These are phyloP conservation scores for Wickerhamomyces hampshirensis DNA, from an alignment of 805 yeast genomes.

Conservation along the genomic window DNA sequence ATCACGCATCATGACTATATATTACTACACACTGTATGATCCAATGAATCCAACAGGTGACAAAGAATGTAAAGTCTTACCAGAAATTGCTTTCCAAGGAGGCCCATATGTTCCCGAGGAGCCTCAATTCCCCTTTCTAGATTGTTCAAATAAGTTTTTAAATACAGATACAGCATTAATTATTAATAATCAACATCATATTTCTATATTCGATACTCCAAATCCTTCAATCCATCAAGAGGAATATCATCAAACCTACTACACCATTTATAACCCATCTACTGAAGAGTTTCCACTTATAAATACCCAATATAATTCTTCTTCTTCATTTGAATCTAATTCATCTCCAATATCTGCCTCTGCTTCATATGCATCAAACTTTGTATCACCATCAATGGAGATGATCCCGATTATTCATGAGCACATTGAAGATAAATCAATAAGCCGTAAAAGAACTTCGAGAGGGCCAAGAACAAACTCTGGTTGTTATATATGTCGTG, in stretches of 20 bases:
- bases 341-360: neutral
- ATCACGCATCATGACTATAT: conserved; percentile 11
- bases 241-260: no score
- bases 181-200: no score
- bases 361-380: neutral
- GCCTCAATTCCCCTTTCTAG: no score
- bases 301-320: neutral
- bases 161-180: no score
- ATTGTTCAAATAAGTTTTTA: no score
- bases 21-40: conserved; percentile 9
- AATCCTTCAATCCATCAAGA: no score
- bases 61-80: neutral
- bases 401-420: no score
- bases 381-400: neutral
- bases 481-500: conserved; percentile 54
- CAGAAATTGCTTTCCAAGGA: no score
- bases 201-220: no score
- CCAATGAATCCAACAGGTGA: conserved; percentile 1
- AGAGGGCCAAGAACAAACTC: conserved; percentile 29
- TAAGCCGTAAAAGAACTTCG: neutral
- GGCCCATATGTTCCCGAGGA: no score
- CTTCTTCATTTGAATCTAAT: neutral
- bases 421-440: no score
- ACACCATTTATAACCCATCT: neutral
- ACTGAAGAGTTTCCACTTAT: conserved; percentile 1